Evolutionary conservation across 257 asterid species (phyloP).

Genomic region (Verbena officinalis): DNA sequence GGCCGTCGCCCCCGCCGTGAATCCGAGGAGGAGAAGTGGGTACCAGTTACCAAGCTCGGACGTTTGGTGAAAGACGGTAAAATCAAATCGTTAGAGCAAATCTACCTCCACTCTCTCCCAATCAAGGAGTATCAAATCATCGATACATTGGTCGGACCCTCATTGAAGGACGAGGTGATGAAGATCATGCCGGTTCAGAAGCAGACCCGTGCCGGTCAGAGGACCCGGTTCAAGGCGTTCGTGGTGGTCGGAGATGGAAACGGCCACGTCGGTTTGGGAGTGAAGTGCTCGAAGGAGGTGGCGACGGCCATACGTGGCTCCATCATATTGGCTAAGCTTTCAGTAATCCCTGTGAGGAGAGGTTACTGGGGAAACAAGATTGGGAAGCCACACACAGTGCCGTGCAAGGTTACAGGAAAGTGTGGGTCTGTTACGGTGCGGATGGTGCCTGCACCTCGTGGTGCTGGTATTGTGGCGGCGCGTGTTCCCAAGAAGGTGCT

Average conservation of each 20-base stretch:
- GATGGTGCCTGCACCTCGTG: constrained; percentile 85
- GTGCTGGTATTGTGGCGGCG: constrained; percentile 89
- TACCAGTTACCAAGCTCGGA: constrained; percentile 36
- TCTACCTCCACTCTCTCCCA: constrained; percentile 64
- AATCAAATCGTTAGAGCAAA: constrained; percentile 34
- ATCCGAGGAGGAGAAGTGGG: constrained; percentile 56
- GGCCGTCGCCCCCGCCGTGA: constrained; percentile 72
- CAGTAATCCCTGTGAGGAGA: constrained; percentile 44
- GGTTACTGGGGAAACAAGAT: constrained; percentile 89
- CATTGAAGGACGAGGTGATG: constrained; percentile 42
- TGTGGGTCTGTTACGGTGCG: constrained; percentile 83
- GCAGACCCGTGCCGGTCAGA: constrained; percentile 76
- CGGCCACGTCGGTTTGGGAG: constrained; percentile 70
- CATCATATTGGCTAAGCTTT: constrained; percentile 26
- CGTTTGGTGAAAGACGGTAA: constrained; percentile 32
- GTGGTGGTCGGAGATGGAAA: constrained; percentile 71
- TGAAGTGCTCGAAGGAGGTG: constrained; percentile 72
- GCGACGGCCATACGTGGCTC: constrained; percentile 71
- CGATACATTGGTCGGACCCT: constrained; percentile 40
- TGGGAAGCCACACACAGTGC: constrained; percentile 82
- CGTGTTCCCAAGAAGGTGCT: constrained; percentile 84
- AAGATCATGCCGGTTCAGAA: constrained; percentile 83
- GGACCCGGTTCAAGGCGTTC: constrained; percentile 82
- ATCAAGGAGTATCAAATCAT: constrained; percentile 77
- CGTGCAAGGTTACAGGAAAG: constrained; percentile 84